Evolutionary conservation across 176 grass and related monocot species (phyloP).

Genomic region (Phyllostachys edulis): DNA sequence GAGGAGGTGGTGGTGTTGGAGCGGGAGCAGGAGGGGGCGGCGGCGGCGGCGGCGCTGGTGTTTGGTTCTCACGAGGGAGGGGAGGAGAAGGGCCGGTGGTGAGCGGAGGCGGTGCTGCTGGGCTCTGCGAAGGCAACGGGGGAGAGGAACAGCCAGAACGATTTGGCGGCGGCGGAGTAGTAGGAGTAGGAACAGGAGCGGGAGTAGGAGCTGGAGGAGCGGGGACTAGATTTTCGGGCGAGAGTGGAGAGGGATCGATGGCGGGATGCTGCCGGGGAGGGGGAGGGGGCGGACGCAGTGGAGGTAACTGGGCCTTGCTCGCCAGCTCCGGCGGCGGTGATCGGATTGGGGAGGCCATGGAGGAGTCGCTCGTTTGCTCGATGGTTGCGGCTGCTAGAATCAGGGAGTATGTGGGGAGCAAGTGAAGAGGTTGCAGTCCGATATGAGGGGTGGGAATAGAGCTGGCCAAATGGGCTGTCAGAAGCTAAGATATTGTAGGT

Average conservation of each 20-base stretch:
- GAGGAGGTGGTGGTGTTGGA: neutral
- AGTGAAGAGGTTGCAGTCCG: too few relatives aligned
- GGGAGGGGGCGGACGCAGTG: constrained; percentile 11
- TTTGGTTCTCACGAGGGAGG: constrained; percentile 9
- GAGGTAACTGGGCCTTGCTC: neutral
- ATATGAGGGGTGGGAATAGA: too few relatives aligned
- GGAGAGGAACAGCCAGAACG: constrained; percentile 19
- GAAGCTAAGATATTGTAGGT: too few relatives aligned
- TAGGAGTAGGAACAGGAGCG: neutral
- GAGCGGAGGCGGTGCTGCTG: neutral
- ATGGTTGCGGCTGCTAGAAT: neutral
- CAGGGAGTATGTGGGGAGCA: too few relatives aligned
- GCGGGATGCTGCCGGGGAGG: neutral
- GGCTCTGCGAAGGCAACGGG: constrained; percentile 15
- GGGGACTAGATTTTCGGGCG: constrained; percentile 26
- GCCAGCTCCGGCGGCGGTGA: constrained; percentile 32
- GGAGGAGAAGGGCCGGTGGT: neutral
- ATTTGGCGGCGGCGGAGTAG: constrained; percentile 8
- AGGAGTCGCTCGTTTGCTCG: neutral
- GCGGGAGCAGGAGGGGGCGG: neutral
- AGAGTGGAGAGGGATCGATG: neutral
- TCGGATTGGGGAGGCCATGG: constrained; percentile 40
- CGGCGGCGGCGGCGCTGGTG: constrained; percentile 1
- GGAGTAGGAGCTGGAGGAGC: neutral
- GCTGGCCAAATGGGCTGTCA: too few relatives aligned